These are phyloP conservation scores for Mitragyna speciosa DNA, from an alignment of 257 asterid species.

Conservation along the genomic window DNA sequence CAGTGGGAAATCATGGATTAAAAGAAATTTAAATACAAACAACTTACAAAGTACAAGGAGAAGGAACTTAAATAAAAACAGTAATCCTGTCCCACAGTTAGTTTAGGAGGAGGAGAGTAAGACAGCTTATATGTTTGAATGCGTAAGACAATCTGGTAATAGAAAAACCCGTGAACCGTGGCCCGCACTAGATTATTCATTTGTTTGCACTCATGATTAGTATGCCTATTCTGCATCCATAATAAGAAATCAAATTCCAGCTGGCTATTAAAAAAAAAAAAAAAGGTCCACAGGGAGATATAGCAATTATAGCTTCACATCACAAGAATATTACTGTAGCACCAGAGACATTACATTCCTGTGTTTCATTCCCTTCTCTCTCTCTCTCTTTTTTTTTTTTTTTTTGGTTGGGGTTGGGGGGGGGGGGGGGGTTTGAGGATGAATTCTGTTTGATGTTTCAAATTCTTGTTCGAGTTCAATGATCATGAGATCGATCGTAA, in stretches of 20 bases:
- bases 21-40: background rate
- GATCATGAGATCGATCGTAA: background rate
- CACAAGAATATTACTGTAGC: conserved; percentile 8
- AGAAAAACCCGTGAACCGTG: conserved; percentile 38
- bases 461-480: background rate
- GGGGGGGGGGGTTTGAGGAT: too few species aligned
- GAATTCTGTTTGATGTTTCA: background rate
- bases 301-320: conserved; percentile 7
- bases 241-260: background rate
- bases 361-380: too few species aligned
- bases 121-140: background rate
- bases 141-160: conserved; percentile 32
- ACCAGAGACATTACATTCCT: background rate
- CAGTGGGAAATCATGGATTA: background rate
- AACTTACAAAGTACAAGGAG: background rate
- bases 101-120: background rate
- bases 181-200: conserved; percentile 14
- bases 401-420: too few species aligned
- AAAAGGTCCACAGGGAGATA: background rate
- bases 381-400: too few species aligned
- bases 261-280: background rate
- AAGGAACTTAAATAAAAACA: background rate
- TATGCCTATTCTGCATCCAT: background rate
- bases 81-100: background rate
- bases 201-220: background rate